Conservation (phyloP, 495 filamentous ascomycete species). For the Penicillium taxi region DNA sequence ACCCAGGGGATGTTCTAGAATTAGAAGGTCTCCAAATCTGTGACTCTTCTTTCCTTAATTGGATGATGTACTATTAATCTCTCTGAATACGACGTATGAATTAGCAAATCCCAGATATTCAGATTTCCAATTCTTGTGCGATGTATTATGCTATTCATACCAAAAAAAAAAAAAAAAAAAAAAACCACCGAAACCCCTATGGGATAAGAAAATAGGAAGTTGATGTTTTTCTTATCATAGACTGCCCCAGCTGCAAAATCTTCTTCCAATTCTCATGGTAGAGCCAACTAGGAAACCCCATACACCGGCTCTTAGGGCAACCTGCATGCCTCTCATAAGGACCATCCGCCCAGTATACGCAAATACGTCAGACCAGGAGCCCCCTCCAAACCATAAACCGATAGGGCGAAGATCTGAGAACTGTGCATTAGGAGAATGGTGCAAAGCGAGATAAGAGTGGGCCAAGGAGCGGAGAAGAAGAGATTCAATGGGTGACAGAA, state of each 20-base stretch:
- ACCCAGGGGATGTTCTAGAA: too few relatives aligned
- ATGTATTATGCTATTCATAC: too few relatives aligned
- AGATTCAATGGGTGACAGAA: slow-evolving; percentile 43
- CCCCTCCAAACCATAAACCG: slow-evolving; percentile 36
- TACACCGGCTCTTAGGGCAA: slow-evolving; percentile 34
- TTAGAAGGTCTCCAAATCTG: too few relatives aligned
- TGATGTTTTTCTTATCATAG: slow-evolving; percentile 14
- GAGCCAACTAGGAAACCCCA: slow-evolving; percentile 38
- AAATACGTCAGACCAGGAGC: slow-evolving; percentile 26
- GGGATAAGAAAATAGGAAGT: too few relatives aligned
- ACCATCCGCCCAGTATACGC: slow-evolving; percentile 39
- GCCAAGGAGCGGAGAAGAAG: slow-evolving; percentile 42
- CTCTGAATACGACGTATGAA: too few relatives aligned
- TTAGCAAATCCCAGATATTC: too few relatives aligned
- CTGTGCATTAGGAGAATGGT: slow-evolving; percentile 14
- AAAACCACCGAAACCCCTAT: too few relatives aligned
- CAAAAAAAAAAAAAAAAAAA: too few relatives aligned
- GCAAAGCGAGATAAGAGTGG: slow-evolving; percentile 29
- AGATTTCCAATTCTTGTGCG: too few relatives aligned
- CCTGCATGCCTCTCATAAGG: slow-evolving; percentile 40
- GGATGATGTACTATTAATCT: too few relatives aligned
- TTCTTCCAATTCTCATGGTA: slow-evolving; percentile 39
- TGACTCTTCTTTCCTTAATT: too few relatives aligned
- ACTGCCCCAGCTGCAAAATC: slow-evolving; percentile 40
- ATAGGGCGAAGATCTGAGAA: slow-evolving; percentile 27